Percentiles rank a stretch among this genome's conserved stretches.
Evolutionary conservation across 306 rosid species (phyloP).

Genomic region (Vigna mungo): DNA sequence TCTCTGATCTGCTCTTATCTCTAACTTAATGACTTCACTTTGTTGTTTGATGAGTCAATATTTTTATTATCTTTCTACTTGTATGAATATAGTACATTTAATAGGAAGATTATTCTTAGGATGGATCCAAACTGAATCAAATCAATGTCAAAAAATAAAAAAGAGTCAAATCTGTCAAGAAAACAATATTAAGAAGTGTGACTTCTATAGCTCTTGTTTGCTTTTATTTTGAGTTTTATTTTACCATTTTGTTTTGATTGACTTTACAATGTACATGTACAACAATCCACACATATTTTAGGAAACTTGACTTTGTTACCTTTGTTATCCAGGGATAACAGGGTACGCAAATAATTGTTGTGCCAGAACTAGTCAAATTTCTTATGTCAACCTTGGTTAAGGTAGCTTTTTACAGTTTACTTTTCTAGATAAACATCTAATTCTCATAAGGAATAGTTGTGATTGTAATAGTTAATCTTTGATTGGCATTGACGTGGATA

Average conservation of each 20-base stretch:
- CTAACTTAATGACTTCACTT: neutral
- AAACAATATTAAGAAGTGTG: neutral
- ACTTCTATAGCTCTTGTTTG: neutral
- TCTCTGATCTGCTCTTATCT: conserved; percentile 10
- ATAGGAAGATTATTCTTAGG: neutral
- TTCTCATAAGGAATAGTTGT: neutral
- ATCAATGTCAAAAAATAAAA: neutral
- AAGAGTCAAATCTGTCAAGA: neutral
- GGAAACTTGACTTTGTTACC: conserved; percentile 24
- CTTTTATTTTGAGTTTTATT: neutral
- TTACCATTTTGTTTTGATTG: neutral
- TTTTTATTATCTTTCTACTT: conserved; percentile 24
- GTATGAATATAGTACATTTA: neutral
- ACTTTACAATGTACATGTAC: neutral
- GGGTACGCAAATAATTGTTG: conserved; percentile 84
- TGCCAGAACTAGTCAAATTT: conserved; percentile 84
- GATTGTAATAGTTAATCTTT: neutral
- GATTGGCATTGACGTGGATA: neutral
- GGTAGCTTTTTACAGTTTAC: conserved; percentile 50
- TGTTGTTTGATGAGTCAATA: conserved; percentile 20
- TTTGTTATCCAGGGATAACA: conserved; percentile 71
- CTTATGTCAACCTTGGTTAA: conserved; percentile 69
- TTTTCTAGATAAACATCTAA: conserved; percentile 27
- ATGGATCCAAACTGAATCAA: conserved; percentile 17
- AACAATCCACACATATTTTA: neutral